Evolutionary conservation across 805 yeast species (phyloP).

Genomic region (Sugiyamaella americana): DNA sequence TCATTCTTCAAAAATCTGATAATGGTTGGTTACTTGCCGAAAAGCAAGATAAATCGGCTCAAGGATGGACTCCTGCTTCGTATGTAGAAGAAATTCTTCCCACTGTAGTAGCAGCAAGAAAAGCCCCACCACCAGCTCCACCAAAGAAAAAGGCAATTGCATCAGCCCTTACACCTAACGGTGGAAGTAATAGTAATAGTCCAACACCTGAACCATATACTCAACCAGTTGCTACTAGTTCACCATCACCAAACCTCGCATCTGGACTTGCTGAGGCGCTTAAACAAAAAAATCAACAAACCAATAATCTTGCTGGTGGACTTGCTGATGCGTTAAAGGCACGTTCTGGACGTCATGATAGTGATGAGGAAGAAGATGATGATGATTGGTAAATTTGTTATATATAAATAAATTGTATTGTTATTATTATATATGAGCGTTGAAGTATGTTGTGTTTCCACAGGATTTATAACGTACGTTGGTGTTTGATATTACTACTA

Average conservation of each 20-base stretch:
- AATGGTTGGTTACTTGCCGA: slow-evolving; percentile 96
- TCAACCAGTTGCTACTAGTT: slow-evolving; percentile 19
- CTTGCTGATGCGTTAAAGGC: slow-evolving; percentile 82
- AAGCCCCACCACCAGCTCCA: slow-evolving; percentile 27
- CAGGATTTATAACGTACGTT: too few relatives aligned
- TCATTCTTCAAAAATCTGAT: slow-evolving; percentile 62
- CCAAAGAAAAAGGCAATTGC: slow-evolving; percentile 13
- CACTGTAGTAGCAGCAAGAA: slow-evolving; percentile 16
- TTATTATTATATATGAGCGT: too few relatives aligned
- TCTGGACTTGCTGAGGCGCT: slow-evolving; percentile 66
- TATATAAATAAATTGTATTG: too few relatives aligned
- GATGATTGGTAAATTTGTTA: too few relatives aligned
- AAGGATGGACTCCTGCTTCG: slow-evolving; percentile 98
- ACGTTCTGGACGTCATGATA: slow-evolving; percentile 58
- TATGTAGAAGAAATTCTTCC: slow-evolving; percentile 55
- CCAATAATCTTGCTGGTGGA: slow-evolving; percentile 66
- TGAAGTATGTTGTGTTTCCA: too few relatives aligned
- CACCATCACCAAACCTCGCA: slow-evolving; percentile 33
- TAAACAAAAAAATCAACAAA: slow-evolving; percentile 56
- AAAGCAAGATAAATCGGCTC: slow-evolving; percentile 61
- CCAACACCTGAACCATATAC: slow-evolving; percentile 11
- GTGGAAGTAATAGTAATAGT: not conserved
- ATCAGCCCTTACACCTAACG: not conserved
- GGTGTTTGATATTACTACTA: too few relatives aligned
- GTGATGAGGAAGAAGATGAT: slow-evolving; percentile 49